Evolutionary conservation across 2,329 filamentous ascomycete species (phyloP).

Genomic region (Westerdykella sp.): DNA sequence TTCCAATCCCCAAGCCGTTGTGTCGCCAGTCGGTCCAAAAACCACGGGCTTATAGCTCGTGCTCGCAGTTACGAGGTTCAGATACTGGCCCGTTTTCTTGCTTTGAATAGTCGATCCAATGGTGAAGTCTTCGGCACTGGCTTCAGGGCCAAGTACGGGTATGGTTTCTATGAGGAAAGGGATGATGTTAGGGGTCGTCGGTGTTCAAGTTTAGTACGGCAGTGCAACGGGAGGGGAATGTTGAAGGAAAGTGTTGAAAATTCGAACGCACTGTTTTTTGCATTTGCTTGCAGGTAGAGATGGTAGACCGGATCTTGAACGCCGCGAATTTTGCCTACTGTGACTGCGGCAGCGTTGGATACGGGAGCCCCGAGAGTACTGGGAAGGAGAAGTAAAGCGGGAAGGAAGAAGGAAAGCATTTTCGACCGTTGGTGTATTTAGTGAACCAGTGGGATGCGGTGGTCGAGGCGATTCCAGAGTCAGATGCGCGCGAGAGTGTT

Average conservation of each 20-base stretch:
- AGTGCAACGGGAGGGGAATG: background rate
- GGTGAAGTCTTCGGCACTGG: conserved; percentile 45
- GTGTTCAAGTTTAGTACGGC: background rate
- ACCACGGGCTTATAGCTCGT: conserved; percentile 50
- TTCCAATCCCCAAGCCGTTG: conserved; percentile 48
- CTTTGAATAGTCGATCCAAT: conserved; percentile 47
- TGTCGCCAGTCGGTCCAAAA: conserved; percentile 39
- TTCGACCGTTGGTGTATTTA: background rate
- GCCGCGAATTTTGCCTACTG: conserved; percentile 47
- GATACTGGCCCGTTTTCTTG: conserved; percentile 44
- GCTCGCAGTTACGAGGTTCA: conserved; percentile 43
- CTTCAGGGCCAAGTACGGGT: conserved; percentile 49
- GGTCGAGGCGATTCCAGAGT: no score
- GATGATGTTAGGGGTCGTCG: background rate
- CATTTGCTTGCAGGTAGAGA: conserved; percentile 47
- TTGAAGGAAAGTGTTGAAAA: background rate
- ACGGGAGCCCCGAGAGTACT: conserved; percentile 10
- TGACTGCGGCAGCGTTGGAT: conserved; percentile 26
- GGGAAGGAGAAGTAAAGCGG: conserved; percentile 5
- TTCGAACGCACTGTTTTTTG: conserved; percentile 34
- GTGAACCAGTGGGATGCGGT: background rate
- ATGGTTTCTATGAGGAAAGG: conserved; percentile 26
- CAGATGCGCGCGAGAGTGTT: no score
- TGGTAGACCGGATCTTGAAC: conserved; percentile 49
- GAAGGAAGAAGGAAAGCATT: conserved; percentile 8